These are phyloP conservation scores for Boletus reticulatus DNA, from an alignment of 768 basidiomycete genomes.

Conservation along the genomic window DNA sequence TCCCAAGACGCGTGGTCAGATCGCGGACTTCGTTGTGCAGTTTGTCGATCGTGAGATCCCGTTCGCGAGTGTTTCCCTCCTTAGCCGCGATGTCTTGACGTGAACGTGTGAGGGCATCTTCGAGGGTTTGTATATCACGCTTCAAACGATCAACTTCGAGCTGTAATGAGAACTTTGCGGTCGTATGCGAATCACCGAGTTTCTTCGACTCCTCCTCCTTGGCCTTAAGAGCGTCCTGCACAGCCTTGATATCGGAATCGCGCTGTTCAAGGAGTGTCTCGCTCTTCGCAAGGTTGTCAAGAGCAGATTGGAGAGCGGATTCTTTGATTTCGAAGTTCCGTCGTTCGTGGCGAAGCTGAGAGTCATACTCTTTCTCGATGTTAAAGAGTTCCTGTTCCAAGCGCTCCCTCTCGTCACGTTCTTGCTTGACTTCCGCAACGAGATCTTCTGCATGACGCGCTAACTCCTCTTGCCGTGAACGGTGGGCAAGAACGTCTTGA, in stretches of 20 bases:
- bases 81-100: conserved; percentile 66
- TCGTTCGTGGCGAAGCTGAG: conserved; percentile 54
- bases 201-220: conserved; percentile 76
- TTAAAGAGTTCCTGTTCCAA: conserved; percentile 52
- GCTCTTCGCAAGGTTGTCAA: conserved; percentile 59
- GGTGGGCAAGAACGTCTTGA: conserved; percentile 64
- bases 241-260: conserved; percentile 69
- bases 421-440: conserved; percentile 57
- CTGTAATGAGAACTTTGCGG: conserved; percentile 82
- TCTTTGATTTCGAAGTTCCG: conserved; percentile 71
- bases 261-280: conserved; percentile 67
- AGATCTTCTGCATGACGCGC: conserved; percentile 72
- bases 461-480: conserved; percentile 74
- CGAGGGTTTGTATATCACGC: conserved; percentile 77
- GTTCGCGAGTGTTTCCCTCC: conserved; percentile 63
- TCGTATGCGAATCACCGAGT: conserved; percentile 81
- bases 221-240: conserved; percentile 68
- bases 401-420: conserved; percentile 55
- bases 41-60: conserved; percentile 71
- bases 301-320: conserved; percentile 58
- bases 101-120: conserved; percentile 73
- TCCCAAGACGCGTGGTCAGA: conserved; percentile 71
- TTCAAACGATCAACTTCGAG: conserved; percentile 85
- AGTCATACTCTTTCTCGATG: conserved; percentile 63
- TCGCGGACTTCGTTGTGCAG: conserved; percentile 81